Percentiles rank a stretch among this genome's conserved stretches.
Conservation (phyloP, 75 land plant genomes). For the Adiantum capillusveneris region DNA sequence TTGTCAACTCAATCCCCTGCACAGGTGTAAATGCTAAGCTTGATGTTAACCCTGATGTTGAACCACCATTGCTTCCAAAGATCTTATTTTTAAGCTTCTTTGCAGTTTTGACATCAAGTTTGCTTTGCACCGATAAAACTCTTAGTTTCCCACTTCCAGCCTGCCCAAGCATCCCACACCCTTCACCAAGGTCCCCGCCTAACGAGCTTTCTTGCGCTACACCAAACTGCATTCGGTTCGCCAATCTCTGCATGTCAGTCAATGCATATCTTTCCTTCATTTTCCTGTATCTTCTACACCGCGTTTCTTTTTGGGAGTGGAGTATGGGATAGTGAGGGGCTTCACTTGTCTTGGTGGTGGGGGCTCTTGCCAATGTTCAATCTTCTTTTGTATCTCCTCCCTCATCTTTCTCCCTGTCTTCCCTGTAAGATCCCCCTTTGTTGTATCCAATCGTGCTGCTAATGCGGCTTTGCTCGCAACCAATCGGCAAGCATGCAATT, state of each 20-base stretch:
- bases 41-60: constrained; percentile 91
- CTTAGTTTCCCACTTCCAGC: constrained; percentile 93
- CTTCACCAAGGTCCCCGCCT: constrained; percentile 98
- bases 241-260: constrained; percentile 83
- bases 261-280: constrained; percentile 93
- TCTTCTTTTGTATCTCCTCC: constrained; percentile 78
- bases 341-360: constrained; percentile 95
- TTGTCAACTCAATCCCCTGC: constrained; percentile 92
- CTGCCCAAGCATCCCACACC: constrained; percentile 99
- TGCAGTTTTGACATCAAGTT: constrained; percentile 85
- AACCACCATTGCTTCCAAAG: constrained; percentile 93
- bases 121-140: constrained; percentile 74
- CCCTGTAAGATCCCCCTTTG: constrained; percentile 83
- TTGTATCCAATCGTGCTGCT: constrained; percentile 86
- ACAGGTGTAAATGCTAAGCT: constrained; percentile 99
- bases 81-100: constrained; percentile 92
- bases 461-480: constrained; percentile 86
- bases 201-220: constrained; percentile 91
- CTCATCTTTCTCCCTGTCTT: constrained; percentile 58
- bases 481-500: constrained; percentile 75
- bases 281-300: constrained; percentile 91
- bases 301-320: constrained; percentile 95
- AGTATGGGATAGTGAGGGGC: constrained; percentile 95
- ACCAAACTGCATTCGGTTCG: constrained; percentile 92
- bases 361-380: constrained; percentile 98